phyloP scores from a whole-genome alignment of 345 rosid genomes.

The Arabis alpina region DNA sequence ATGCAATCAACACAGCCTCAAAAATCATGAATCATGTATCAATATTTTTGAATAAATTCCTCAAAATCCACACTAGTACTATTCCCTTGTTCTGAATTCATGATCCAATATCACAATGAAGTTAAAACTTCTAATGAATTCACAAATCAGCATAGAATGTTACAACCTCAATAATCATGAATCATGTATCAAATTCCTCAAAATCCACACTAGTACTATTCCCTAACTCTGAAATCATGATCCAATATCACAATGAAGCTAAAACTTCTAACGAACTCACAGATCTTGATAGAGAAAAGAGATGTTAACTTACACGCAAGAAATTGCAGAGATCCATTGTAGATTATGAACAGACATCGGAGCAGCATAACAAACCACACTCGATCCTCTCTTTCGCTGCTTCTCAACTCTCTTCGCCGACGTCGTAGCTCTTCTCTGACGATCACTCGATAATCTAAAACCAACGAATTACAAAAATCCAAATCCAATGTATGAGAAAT shows the following conservation, averaged over 20 bases:
- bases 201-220: background rate
- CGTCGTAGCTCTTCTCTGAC: constrained; percentile 32
- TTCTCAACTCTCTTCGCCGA: constrained; percentile 28
- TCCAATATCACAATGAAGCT: background rate
- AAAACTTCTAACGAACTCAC: background rate
- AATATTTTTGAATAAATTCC: background rate
- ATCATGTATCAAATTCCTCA: too few species aligned
- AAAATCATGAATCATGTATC: background rate
- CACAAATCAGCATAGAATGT: too few species aligned
- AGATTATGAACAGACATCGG: constrained; percentile 56
- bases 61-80: constrained; percentile 2
- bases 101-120: background rate
- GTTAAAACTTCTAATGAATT: background rate
- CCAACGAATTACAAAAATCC: background rate
- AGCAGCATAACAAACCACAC: constrained; percentile 67
- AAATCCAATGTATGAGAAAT: background rate
- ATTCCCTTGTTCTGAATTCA: background rate
- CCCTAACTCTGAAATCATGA: background rate
- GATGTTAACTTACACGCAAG: constrained; percentile 53
- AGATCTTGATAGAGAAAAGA: too few species aligned
- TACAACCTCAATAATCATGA: too few species aligned
- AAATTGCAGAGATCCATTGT: constrained; percentile 74
- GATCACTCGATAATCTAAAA: constrained; percentile 49
- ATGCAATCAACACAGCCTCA: background rate
- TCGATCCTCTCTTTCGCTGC: constrained; percentile 53